A percentile compares a stretch with the other conserved stretches of the same genome.
phyloP scores from a whole-genome alignment of 305 asterid species.

The Fraxinus angustifolia region DNA sequence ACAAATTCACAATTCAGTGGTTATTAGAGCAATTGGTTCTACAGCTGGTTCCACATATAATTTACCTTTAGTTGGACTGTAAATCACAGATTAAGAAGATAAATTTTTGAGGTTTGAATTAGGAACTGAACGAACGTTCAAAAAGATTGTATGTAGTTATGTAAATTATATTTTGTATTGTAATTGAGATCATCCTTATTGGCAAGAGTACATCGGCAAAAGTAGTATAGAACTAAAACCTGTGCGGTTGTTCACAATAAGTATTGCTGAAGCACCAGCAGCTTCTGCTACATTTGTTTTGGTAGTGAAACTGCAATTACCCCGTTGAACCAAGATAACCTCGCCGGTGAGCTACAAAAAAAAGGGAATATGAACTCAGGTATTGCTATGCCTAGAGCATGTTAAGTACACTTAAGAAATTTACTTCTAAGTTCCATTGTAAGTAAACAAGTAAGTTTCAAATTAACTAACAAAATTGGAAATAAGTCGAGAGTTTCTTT shows the following conservation, averaged over 20 bases:
- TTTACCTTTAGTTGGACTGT: slow-evolving; percentile 1
- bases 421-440: background rate
- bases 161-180: background rate
- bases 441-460: background rate
- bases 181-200: background rate
- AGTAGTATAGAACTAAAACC: slow-evolving; percentile 37
- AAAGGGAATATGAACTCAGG: slow-evolving; percentile 8
- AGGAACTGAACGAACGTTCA: slow-evolving; percentile 2
- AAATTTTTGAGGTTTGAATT: background rate
- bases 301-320: slow-evolving; percentile 83
- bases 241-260: slow-evolving; percentile 78
- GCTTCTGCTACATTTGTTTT: slow-evolving; percentile 92
- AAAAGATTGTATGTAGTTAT: background rate
- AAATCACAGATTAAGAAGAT: slow-evolving; percentile 1
- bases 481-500: background rate
- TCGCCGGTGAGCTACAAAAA: slow-evolving; percentile 73
- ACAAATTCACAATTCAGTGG: background rate
- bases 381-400: background rate
- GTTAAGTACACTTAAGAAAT: background rate
- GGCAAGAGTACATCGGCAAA: background rate
- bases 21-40: background rate
- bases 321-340: slow-evolving; percentile 85
- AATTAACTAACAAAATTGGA: background rate
- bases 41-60: background rate
- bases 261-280: slow-evolving; percentile 92